A percentile compares a stretch with the other conserved stretches of the same genome.
Evolutionary conservation across 192 early-diverging fungal genomes (phyloP).

Genomic region (Coemansia sp.): DNA sequence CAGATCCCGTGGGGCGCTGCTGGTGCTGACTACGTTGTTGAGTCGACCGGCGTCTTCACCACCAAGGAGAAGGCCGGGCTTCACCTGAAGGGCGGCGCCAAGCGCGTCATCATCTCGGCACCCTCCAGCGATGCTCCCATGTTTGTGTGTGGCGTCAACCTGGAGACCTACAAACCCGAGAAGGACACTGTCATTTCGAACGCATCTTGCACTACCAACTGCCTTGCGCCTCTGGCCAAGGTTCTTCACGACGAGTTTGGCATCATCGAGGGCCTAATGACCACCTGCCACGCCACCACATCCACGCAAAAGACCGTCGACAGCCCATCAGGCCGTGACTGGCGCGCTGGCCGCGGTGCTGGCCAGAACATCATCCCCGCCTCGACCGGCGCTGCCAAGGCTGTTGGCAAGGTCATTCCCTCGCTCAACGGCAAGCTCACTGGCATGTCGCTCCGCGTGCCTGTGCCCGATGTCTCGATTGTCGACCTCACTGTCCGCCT

Average conservation of each 20-base stretch:
- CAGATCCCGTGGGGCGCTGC: slow-evolving; percentile 85
- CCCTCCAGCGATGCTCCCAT: slow-evolving; percentile 96
- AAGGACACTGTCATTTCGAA: slow-evolving; percentile 89
- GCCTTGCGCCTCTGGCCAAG: slow-evolving; percentile 96
- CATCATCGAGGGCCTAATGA: slow-evolving; percentile 96
- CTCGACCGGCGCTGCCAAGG: slow-evolving; percentile 97
- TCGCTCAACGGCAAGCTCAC: slow-evolving; percentile 92
- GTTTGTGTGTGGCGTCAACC: slow-evolving; percentile 98
- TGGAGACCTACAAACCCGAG: slow-evolving; percentile 81
- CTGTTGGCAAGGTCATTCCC: slow-evolving; percentile 97
- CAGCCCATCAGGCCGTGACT: slow-evolving; percentile 95
- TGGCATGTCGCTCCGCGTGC: slow-evolving; percentile 98
- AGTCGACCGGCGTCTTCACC: slow-evolving; percentile 99
- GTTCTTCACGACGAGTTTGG: slow-evolving; percentile 95
- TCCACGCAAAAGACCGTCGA: slow-evolving; percentile 99
- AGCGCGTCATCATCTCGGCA: slow-evolving; percentile 99
- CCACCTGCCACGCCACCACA: slow-evolving; percentile 96
- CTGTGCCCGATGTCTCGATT: slow-evolving; percentile 91
- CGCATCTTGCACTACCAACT: slow-evolving; percentile 99
- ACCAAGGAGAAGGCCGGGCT: slow-evolving; percentile 77
- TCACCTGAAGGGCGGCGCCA: slow-evolving; percentile 91
- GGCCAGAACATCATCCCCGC: slow-evolving; percentile 98
- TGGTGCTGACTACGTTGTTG: slow-evolving; percentile 90
- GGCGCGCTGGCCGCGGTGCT: slow-evolving; percentile 96
- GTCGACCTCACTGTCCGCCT: slow-evolving; percentile 95